Percentiles rank a stretch among this genome's conserved stretches.
Evolutionary conservation across 345 rosid species (phyloP).

Genomic region (Erucastrum elatum): DNA sequence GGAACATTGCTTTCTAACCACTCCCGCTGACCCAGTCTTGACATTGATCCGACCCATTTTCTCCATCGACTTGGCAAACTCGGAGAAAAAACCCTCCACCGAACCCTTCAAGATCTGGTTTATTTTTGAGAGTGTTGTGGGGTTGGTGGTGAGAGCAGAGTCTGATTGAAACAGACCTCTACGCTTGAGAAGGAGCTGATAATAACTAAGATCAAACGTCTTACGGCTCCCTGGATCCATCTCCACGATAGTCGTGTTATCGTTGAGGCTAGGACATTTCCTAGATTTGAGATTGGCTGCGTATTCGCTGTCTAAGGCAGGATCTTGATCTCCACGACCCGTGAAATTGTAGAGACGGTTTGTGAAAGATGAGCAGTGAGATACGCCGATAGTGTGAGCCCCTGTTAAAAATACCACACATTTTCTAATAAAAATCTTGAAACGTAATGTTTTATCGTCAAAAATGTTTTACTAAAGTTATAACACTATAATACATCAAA

Average conservation of each 20-base stretch:
- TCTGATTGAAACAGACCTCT: constrained; percentile 82
- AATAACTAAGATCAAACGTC: constrained; percentile 76
- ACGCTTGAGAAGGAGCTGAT: constrained; percentile 53
- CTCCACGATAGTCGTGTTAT: constrained; percentile 66
- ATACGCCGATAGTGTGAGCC: constrained; percentile 75
- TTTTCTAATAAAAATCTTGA: neutral
- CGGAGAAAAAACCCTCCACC: constrained; percentile 46
- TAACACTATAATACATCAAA: neutral
- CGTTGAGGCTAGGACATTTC: constrained; percentile 62
- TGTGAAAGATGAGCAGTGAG: constrained; percentile 70
- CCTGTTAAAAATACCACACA: constrained; percentile 43
- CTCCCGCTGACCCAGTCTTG: constrained; percentile 65
- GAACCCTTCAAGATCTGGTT: constrained; percentile 58
- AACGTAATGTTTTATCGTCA: neutral
- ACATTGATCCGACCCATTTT: constrained; percentile 74
- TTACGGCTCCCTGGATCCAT: constrained; percentile 85
- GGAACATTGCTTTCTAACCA: constrained; percentile 70
- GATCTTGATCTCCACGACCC: constrained; percentile 69
- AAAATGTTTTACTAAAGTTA: neutral
- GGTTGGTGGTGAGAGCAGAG: constrained; percentile 62
- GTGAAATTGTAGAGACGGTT: constrained; percentile 72
- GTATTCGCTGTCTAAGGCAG: constrained; percentile 69
- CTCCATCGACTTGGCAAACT: constrained; percentile 77
- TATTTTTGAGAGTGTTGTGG: constrained; percentile 49
- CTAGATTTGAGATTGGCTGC: constrained; percentile 70